Percentiles rank a stretch among this genome's conserved stretches.
Conservation (phyloP, 1,139 yeast genomes). For the Barnettozyma hawaiiensis region DNA sequence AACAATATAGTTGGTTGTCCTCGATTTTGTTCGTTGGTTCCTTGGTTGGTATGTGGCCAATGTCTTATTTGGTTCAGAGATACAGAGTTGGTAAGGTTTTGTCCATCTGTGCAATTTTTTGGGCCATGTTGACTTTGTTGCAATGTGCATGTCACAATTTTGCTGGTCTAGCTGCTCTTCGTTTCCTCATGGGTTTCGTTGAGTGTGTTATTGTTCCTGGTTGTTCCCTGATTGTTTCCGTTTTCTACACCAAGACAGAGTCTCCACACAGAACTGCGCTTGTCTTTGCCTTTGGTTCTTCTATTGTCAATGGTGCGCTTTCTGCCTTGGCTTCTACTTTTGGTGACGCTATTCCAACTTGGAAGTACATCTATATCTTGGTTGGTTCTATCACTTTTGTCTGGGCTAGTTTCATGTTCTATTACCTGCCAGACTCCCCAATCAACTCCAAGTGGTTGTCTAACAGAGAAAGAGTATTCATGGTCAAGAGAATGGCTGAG, state of each 20-base stretch:
- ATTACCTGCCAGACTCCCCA: constrained; percentile 44
- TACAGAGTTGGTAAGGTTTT: constrained; percentile 38
- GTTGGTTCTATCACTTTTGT: constrained; percentile 41
- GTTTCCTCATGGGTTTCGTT: constrained; percentile 37
- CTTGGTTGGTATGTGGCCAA: constrained; percentile 29
- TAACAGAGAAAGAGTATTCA: constrained; percentile 38
- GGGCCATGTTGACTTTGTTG: constrained; percentile 31
- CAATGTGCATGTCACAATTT: constrained; percentile 35
- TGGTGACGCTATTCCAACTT: constrained; percentile 35
- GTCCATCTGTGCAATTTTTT: constrained; percentile 26
- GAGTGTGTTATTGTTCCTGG: constrained; percentile 45
- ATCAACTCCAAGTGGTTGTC: constrained; percentile 43
- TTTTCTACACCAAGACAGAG: constrained; percentile 42
- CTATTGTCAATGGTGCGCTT: constrained; percentile 43
- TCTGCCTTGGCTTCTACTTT: constrained; percentile 39
- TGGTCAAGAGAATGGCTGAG: constrained; percentile 33
- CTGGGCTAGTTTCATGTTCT: constrained; percentile 40
- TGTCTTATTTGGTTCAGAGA: constrained; percentile 33
- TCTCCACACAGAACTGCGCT: constrained; percentile 43
- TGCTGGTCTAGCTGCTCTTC: constrained; percentile 32
- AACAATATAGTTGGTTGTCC: constrained; percentile 43
- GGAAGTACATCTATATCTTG: constrained; percentile 43
- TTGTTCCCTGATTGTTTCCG: constrained; percentile 36
- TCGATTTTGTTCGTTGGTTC: constrained; percentile 44
- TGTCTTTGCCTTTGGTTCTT: constrained; percentile 47